Percentiles rank a stretch among this genome's conserved stretches.
Conservation (phyloP, 306 rosid genomes). For the Prosopis cineraria region DNA sequence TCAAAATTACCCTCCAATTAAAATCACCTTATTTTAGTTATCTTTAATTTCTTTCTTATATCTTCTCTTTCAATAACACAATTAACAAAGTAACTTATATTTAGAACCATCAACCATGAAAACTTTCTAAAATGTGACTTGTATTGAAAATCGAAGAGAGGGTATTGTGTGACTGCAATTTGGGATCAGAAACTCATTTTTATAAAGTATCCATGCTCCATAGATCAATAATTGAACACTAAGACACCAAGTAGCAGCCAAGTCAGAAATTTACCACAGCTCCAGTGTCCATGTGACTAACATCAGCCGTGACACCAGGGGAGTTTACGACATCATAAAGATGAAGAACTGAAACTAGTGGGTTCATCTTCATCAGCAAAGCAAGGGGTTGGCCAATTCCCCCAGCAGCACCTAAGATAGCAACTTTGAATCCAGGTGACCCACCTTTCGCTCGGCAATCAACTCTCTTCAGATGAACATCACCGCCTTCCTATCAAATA, state of each 20-base stretch:
- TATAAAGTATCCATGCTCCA: neutral
- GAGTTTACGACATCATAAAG: constrained; percentile 93
- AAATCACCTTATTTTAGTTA: too few species aligned
- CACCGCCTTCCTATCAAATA: constrained; percentile 38
- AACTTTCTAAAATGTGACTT: too few species aligned
- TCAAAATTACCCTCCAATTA: too few species aligned
- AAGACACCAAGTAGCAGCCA: neutral
- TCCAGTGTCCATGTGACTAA: constrained; percentile 96
- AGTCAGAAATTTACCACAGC: constrained; percentile 73
- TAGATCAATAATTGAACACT: neutral
- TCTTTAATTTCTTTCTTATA: too few species aligned
- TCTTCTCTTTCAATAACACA: too few species aligned
- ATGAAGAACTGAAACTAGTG: constrained; percentile 90
- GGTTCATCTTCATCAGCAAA: constrained; percentile 91
- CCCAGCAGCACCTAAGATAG: constrained; percentile 95
- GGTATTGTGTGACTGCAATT: neutral
- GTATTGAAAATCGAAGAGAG: too few species aligned
- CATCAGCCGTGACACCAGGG: constrained; percentile 97
- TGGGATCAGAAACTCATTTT: neutral
- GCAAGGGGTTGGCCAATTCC: constrained; percentile 92
- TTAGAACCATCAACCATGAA: too few species aligned
- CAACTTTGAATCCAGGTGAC: constrained; percentile 87
- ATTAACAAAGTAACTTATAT: too few species aligned
- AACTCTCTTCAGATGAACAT: constrained; percentile 40
- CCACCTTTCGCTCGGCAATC: constrained; percentile 83